These are phyloP conservation scores for Acrodontium crateriforme DNA, from an alignment of 2,329 filamentous ascomycete species.

Conservation along the genomic window DNA sequence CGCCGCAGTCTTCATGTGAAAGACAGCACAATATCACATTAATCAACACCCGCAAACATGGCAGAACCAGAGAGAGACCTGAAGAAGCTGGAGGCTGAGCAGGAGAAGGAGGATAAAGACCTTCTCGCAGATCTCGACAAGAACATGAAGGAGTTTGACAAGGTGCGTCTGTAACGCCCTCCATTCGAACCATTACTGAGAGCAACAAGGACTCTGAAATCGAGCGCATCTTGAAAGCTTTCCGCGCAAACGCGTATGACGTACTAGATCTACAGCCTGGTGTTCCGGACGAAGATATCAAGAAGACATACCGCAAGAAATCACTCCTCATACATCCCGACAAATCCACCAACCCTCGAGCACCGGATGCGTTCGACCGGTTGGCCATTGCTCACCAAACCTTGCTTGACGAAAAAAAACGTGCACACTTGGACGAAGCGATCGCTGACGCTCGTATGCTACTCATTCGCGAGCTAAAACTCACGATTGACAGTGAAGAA, in stretches of 20 bases:
- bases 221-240: slow-evolving; percentile 81
- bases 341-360: slow-evolving; percentile 81
- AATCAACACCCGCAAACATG: slow-evolving; percentile 5
- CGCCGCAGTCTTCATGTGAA: too few relatives aligned
- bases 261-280: slow-evolving; percentile 92
- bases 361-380: slow-evolving; percentile 91
- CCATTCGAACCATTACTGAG: slow-evolving; percentile 2
- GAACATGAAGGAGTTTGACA: slow-evolving; percentile 82
- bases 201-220: slow-evolving; percentile 71
- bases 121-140: slow-evolving; percentile 68
- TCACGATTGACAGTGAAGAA: slow-evolving; percentile 78
- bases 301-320: slow-evolving; percentile 84
- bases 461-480: slow-evolving; percentile 85
- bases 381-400: slow-evolving; percentile 88
- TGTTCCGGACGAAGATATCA: slow-evolving; percentile 92
- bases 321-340: slow-evolving; percentile 98
- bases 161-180: slow-evolving; percentile 38
- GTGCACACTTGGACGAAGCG: slow-evolving; percentile 74
- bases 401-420: slow-evolving; percentile 88
- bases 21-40: neutral
- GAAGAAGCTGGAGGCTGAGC: slow-evolving; percentile 18
- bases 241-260: slow-evolving; percentile 74
- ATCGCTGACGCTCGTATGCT: slow-evolving; percentile 94
- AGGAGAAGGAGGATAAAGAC: slow-evolving; percentile 44
- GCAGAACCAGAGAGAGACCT: slow-evolving; percentile 16